Conservation (phyloP, 495 filamentous ascomycete genomes). For the Penicillium salamii region DNA sequence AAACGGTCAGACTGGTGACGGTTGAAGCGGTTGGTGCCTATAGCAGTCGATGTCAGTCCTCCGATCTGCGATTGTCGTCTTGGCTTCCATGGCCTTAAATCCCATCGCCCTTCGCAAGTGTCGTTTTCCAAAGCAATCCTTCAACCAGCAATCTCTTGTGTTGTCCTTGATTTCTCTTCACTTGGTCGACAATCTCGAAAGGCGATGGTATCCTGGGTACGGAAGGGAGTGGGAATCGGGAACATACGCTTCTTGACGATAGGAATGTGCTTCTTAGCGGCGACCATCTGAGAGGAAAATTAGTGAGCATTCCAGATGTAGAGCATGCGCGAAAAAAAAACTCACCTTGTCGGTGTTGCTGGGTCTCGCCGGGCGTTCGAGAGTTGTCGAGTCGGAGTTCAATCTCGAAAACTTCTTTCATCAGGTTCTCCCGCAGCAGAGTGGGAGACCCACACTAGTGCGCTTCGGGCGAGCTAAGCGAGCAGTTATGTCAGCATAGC, state of each 20-base stretch:
- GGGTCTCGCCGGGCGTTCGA: conserved; percentile 46
- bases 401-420: conserved; percentile 42
- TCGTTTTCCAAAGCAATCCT: background rate
- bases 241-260: conserved; percentile 99
- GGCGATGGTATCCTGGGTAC: conserved; percentile 23
- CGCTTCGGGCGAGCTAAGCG: conserved; percentile 41
- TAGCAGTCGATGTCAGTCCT: conserved; percentile 30
- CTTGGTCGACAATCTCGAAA: conserved; percentile 17
- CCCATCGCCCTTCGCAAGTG: conserved; percentile 16
- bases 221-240: conserved; percentile 19
- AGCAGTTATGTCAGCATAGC: conserved; percentile 28
- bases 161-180: conserved; percentile 3
- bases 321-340: conserved; percentile 7
- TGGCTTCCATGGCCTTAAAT: conserved; percentile 7
- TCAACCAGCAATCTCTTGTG: conserved; percentile 4
- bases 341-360: conserved; percentile 47
- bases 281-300: conserved; percentile 70
- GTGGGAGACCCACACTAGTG: conserved; percentile 39
- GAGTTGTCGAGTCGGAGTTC: conserved; percentile 49
- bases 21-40: conserved; percentile 85
- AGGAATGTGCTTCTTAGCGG: conserved; percentile 97
- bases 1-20: conserved; percentile 97
- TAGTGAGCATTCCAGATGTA: conserved; percentile 9
- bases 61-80: conserved; percentile 10
- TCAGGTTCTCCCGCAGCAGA: conserved; percentile 18